Percentiles rank a stretch among this genome's conserved stretches.
Evolutionary conservation across 305 asterid species (phyloP).

Genomic region (Fraxinus latifolia): DNA sequence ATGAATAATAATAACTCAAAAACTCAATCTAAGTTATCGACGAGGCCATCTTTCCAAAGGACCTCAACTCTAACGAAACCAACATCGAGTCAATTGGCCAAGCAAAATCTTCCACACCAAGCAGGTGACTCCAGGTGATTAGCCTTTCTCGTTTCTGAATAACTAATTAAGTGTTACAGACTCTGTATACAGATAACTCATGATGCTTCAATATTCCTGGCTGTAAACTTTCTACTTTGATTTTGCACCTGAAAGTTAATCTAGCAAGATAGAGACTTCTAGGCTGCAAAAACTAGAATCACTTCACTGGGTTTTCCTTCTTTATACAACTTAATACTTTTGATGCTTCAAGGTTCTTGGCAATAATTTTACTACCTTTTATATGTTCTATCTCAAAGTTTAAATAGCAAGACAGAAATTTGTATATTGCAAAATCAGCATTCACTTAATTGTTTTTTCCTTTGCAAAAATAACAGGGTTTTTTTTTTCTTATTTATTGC

Average conservation of each 20-base stretch:
- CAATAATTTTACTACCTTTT: not conserved
- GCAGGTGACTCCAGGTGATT: slow-evolving; percentile 46
- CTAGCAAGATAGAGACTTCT: not conserved
- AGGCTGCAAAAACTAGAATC: not conserved
- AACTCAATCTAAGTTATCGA: slow-evolving; percentile 39
- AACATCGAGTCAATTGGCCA: slow-evolving; percentile 89
- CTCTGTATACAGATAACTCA: not conserved
- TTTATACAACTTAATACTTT: not conserved
- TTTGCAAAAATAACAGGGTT: not conserved
- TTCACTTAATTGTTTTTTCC: not conserved
- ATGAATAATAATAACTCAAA: slow-evolving; percentile 35
- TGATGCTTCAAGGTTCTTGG: not conserved
- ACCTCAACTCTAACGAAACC: slow-evolving; percentile 92
- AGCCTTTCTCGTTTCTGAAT: not conserved
- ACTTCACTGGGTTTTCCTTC: not conserved
- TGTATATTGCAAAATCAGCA: not conserved
- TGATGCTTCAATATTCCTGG: not conserved
- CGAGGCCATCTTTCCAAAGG: slow-evolving; percentile 58
- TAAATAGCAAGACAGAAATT: not conserved
- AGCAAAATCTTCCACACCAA: slow-evolving; percentile 62
- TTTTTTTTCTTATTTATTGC: not conserved
- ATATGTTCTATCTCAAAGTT: not conserved
- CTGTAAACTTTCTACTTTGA: not conserved
- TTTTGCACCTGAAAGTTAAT: not conserved
- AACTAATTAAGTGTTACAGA: not conserved